Evolutionary conservation across 2,329 filamentous ascomycete genomes (phyloP).

Genomic region (Chrysosporium queenslandicum): DNA sequence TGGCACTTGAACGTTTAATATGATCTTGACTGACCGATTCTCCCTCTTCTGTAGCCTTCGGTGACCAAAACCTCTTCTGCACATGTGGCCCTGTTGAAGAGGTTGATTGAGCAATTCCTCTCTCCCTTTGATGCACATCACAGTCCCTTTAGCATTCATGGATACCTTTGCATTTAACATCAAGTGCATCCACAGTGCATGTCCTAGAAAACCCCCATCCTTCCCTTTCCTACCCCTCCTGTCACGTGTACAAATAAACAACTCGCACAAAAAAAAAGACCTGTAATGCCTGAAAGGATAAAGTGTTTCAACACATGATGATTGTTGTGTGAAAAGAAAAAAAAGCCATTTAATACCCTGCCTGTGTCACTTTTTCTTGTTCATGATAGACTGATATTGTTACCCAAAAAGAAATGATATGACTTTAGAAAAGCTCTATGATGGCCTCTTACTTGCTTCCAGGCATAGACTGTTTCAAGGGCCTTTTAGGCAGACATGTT

Average conservation of each 20-base stretch:
- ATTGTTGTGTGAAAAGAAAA: background rate
- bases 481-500: no score
- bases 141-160: background rate
- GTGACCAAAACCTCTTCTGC: constrained; percentile 89
- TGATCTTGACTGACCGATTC: constrained; percentile 20
- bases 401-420: background rate
- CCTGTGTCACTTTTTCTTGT: background rate
- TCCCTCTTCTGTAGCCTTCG: constrained; percentile 55
- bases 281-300: background rate
- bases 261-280: background rate
- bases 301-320: constrained; percentile 12
- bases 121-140: background rate
- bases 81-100: constrained; percentile 77
- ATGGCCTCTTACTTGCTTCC: no score
- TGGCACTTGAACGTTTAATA: background rate
- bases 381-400: constrained; percentile 6
- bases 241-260: constrained; percentile 10
- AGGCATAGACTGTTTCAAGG: no score
- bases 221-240: constrained; percentile 1
- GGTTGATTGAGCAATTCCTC: constrained; percentile 25
- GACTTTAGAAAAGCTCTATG: background rate
- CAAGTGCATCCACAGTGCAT: background rate
- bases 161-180: constrained; percentile 4
- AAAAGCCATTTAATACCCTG: constrained; percentile 8
- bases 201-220: background rate